Conservation (phyloP, 768 basidiomycete species). For the Podaxis rugospora region DNA sequence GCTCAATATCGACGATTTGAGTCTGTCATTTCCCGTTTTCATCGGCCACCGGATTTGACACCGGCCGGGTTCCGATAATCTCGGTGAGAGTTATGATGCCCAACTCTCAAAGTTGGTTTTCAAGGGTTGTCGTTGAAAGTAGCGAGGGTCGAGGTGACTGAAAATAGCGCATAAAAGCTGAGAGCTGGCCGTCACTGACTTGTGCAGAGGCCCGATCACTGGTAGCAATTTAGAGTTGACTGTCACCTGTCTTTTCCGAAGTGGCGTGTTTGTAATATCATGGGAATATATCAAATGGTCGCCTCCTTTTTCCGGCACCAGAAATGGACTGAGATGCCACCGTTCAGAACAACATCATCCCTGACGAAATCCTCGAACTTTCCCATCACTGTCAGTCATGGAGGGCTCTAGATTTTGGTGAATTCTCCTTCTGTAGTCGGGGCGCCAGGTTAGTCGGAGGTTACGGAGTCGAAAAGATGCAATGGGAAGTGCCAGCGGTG, state of each 20-base stretch:
- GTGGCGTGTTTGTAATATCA: conserved; percentile 7
- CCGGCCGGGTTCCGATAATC: conserved; percentile 30
- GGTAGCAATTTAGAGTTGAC: conserved; percentile 10
- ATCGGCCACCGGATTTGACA: conserved; percentile 33
- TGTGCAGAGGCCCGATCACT: conserved; percentile 2
- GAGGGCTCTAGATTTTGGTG: not conserved
- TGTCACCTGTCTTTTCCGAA: not conserved
- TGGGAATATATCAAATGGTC: conserved; percentile 9
- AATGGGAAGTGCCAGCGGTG: conserved; percentile 6
- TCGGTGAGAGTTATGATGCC: conserved; percentile 18
- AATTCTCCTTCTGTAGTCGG: not conserved
- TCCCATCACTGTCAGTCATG: conserved; percentile 1
- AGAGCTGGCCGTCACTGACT: not conserved
- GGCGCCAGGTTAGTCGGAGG: conserved; percentile 2
- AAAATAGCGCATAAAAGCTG: conserved; percentile 1
- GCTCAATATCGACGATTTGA: conserved; percentile 20
- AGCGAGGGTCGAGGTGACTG: not conserved
- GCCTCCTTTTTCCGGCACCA: conserved; percentile 1
- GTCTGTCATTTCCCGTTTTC: conserved; percentile 40
- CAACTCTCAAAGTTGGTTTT: not conserved
- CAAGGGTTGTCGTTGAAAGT: not conserved
- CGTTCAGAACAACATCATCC: not conserved
- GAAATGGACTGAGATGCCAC: not conserved
- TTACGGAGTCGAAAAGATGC: conserved; percentile 7
- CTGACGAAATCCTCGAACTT: not conserved